Conservation (phyloP, 169 alveolate species). For the Plasmodium inui region DNA sequence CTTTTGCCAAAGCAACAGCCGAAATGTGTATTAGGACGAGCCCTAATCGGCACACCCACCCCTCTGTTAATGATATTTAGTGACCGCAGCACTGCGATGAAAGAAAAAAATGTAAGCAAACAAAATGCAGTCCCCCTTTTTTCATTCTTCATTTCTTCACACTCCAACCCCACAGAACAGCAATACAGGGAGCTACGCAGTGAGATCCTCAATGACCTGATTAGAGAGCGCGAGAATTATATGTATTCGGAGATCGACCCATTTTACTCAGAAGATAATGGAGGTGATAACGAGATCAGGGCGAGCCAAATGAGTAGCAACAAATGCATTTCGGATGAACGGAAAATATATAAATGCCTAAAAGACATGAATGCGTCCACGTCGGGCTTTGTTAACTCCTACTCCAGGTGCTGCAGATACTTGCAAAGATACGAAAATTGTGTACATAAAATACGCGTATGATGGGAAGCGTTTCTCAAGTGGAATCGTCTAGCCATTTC, state of each 20-base stretch:
- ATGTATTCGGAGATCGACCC: constrained; percentile 18
- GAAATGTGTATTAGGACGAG: no score
- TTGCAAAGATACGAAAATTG: constrained; percentile 64
- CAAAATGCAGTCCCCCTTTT: background rate
- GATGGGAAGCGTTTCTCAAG: background rate
- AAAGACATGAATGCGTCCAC: constrained; percentile 72
- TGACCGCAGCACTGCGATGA: background rate
- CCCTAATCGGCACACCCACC: no score
- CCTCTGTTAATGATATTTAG: background rate
- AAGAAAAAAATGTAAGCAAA: background rate
- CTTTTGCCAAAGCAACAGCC: background rate
- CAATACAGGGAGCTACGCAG: constrained; percentile 11
- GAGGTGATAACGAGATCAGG: background rate
- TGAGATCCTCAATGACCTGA: constrained; percentile 13
- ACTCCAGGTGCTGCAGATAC: constrained; percentile 42
- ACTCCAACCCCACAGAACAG: background rate
- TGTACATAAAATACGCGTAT: constrained; percentile 52
- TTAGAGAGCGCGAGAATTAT: constrained; percentile 33
- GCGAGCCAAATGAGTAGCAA: constrained; percentile 14
- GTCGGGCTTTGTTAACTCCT: constrained; percentile 40
- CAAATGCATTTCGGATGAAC: constrained; percentile 49
- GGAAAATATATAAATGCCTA: constrained; percentile 56
- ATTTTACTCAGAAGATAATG: background rate
- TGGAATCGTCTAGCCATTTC: background rate
- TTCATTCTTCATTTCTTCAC: background rate